Evolutionary conservation across 768 basidiomycete genomes (phyloP).

Genomic region (Termitomyces sp.): DNA sequence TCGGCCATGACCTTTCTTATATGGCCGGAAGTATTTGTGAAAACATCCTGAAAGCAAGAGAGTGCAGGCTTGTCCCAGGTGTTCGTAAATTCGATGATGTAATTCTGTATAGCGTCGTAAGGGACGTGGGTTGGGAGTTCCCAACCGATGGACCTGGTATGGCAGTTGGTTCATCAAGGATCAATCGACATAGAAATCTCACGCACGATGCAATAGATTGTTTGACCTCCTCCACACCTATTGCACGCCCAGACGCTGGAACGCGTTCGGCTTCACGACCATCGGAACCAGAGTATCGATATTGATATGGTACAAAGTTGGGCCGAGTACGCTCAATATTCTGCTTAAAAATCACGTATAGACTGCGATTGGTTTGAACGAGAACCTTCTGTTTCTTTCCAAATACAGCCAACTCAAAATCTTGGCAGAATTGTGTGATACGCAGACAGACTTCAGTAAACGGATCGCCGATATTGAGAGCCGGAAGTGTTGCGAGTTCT

Average conservation of each 20-base stretch:
- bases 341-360: conserved; percentile 26
- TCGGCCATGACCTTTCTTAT: conserved; percentile 14
- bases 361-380: conserved; percentile 26
- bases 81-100: conserved; percentile 20
- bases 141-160: conserved; percentile 28
- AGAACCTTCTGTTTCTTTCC: conserved; percentile 29
- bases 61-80: conserved; percentile 23
- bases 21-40: conserved; percentile 3
- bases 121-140: conserved; percentile 30
- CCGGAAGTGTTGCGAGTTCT: conserved; percentile 35
- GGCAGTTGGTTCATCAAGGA: not conserved
- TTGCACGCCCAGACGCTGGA: not conserved
- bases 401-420: conserved; percentile 23
- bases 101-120: conserved; percentile 24
- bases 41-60: conserved; percentile 25
- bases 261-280: not conserved
- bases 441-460: conserved; percentile 38
- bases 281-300: too few relatives aligned
- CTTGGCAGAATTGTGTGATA: conserved; percentile 39
- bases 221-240: conserved; percentile 19
- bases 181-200: not conserved
- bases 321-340: conserved; percentile 33
- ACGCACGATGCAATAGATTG: conserved; percentile 23
- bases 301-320: conserved; percentile 26
- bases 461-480: conserved; percentile 29